These are phyloP conservation scores for Exophiala calicioides DNA, from an alignment of 2,329 filamentous ascomycete genomes.

Conservation along the genomic window DNA sequence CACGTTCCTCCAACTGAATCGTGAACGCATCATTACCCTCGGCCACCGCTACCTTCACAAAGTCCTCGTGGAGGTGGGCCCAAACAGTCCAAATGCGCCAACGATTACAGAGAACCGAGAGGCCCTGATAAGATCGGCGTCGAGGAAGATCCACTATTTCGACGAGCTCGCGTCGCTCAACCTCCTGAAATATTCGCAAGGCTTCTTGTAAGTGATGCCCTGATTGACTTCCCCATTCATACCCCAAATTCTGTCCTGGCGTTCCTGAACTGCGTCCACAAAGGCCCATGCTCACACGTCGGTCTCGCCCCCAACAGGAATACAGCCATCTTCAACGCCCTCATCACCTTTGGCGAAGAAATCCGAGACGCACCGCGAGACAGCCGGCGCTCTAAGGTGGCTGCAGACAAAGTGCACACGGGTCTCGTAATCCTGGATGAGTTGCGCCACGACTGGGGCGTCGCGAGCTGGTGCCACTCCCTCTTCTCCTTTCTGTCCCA, in stretches of 20 bases:
- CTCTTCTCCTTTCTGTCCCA: neutral
- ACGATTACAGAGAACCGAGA: neutral
- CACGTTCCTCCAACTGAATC: constrained; percentile 1
- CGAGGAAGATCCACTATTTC: neutral
- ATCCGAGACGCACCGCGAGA: neutral
- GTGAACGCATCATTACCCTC: neutral
- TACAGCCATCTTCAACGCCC: neutral
- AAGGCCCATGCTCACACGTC: too few relatives aligned
- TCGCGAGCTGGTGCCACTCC: neutral
- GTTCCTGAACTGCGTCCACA: too few relatives aligned
- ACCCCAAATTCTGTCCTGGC: too few relatives aligned
- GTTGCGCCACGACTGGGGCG: neutral
- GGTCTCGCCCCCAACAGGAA: neutral
- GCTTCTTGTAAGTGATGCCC: neutral
- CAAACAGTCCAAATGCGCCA: neutral
- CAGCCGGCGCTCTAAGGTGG: neutral
- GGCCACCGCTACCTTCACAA: constrained; percentile 1
- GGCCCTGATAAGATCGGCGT: neutral
- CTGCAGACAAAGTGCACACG: neutral
- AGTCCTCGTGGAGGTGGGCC: neutral
- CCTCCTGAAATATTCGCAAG: neutral
- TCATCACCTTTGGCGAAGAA: neutral
- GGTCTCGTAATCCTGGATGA: neutral
- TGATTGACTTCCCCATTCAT: too few relatives aligned
- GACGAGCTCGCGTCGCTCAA: neutral